A percentile compares a stretch with the other conserved stretches of the same genome.
These are phyloP conservation scores for Penicillium psychrofluorescens DNA, from an alignment of 495 filamentous ascomycete genomes.

Conservation along the genomic window DNA sequence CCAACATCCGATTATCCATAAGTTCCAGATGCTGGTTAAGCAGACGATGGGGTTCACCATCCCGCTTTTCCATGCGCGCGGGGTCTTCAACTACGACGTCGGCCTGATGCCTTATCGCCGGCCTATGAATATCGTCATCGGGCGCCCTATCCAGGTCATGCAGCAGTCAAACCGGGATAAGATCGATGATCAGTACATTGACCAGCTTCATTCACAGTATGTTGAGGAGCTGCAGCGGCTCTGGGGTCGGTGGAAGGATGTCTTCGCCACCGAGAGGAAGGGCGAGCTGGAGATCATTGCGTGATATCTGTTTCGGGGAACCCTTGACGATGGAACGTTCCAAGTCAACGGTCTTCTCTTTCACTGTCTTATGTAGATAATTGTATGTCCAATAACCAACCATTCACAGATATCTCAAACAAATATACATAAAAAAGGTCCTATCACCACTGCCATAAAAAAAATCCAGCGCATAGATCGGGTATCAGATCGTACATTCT, in stretches of 20 bases:
- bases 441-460: too few species aligned
- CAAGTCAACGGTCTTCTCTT: too few species aligned
- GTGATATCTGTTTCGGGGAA: slow-evolving; percentile 27
- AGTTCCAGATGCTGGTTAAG: slow-evolving; percentile 73
- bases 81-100: slow-evolving; percentile 96
- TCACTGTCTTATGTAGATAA: too few species aligned
- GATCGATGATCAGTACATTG: slow-evolving; percentile 66
- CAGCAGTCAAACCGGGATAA: slow-evolving; percentile 43
- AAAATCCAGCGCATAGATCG: slow-evolving; percentile 10
- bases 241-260: slow-evolving; percentile 85
- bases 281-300: slow-evolving; percentile 75
- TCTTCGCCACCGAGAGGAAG: slow-evolving; percentile 63
- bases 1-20: slow-evolving; percentile 65
- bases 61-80: slow-evolving; percentile 81
- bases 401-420: background rate
- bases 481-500: slow-evolving; percentile 20
- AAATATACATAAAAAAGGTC: slow-evolving; percentile 5
- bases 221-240: slow-evolving; percentile 69
- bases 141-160: slow-evolving; percentile 65
- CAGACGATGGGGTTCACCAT: slow-evolving; percentile 85
- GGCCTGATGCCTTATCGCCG: slow-evolving; percentile 89
- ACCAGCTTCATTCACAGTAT: slow-evolving; percentile 72
- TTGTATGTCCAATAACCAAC: too few species aligned
- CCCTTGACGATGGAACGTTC: too few species aligned
- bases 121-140: slow-evolving; percentile 83